These are phyloP conservation scores for Sporothrix schenckii DNA, from an alignment of 2,329 filamentous ascomycete species.

Conservation along the genomic window DNA sequence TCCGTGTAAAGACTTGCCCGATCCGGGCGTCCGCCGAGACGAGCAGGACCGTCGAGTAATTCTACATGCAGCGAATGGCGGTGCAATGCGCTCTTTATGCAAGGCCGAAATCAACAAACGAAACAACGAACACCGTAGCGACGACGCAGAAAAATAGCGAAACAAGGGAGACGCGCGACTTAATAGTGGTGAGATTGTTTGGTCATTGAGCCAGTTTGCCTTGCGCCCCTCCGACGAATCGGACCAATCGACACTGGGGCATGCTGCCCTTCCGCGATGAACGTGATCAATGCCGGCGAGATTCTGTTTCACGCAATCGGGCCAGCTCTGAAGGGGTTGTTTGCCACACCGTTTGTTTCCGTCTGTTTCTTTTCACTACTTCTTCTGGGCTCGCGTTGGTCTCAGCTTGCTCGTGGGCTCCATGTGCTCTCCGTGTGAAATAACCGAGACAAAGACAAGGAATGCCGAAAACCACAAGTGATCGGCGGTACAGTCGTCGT, in stretches of 20 bases:
- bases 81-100: background rate
- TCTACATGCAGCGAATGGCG: slow-evolving; percentile 8
- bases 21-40: slow-evolving; percentile 6
- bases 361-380: background rate
- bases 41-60: slow-evolving; percentile 2
- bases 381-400: background rate
- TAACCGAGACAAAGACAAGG: too few species aligned
- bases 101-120: background rate
- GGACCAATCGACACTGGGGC: background rate
- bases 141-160: too few species aligned
- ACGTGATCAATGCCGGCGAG: background rate
- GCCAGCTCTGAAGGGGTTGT: background rate
- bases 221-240: background rate
- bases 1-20: background rate
- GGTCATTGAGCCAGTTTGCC: too few species aligned
- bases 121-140: background rate
- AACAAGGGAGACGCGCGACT: too few species aligned
- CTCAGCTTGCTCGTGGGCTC: too few species aligned
- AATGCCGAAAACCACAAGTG: too few species aligned
- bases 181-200: too few species aligned
- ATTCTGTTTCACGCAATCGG: background rate
- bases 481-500: too few species aligned
- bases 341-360: background rate
- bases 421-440: too few species aligned
- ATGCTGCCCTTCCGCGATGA: background rate